Percentiles rank a stretch among this genome's conserved stretches.
Evolutionary conservation across 192 early-diverging fungal species (phyloP).

Genomic region (Jimgerdemannia lactiflua): DNA sequence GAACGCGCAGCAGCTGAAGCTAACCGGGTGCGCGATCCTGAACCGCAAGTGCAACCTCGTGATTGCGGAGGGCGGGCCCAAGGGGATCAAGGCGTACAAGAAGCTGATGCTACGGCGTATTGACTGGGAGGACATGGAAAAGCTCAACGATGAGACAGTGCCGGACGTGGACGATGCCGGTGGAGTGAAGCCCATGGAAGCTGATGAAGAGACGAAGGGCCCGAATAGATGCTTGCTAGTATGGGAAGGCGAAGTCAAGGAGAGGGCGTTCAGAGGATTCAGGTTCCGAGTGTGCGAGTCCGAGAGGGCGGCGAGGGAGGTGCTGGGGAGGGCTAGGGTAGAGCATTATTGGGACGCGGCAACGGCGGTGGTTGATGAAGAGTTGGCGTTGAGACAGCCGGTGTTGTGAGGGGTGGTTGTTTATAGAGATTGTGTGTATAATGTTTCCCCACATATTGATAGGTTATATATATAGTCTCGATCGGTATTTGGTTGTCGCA

Average conservation of each 20-base stretch:
- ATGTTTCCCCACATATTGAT: too few relatives aligned
- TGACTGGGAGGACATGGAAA: constrained; percentile 76
- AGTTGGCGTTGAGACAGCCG: constrained; percentile 35
- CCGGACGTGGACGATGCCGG: constrained; percentile 39
- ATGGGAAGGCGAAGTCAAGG: constrained; percentile 90
- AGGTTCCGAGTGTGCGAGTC: constrained; percentile 65
- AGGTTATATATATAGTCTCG: too few relatives aligned
- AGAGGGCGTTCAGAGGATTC: constrained; percentile 79
- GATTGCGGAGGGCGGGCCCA: constrained; percentile 91
- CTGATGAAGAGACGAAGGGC: constrained; percentile 35
- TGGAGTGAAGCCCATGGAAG: constrained; percentile 26
- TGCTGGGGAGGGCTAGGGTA: constrained; percentile 64
- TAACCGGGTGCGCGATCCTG: constrained; percentile 81
- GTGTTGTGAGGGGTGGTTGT: constrained; percentile 14
- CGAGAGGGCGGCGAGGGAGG: constrained; percentile 70
- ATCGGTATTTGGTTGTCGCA: too few relatives aligned
- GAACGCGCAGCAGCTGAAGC: constrained; percentile 82
- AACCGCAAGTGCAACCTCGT: constrained; percentile 76
- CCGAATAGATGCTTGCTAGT: constrained; percentile 85
- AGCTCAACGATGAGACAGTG: constrained; percentile 30
- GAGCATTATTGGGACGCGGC: constrained; percentile 92
- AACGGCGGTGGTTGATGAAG: constrained; percentile 40
- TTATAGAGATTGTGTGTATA: too few relatives aligned
- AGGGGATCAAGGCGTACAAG: constrained; percentile 89
- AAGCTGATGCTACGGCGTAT: constrained; percentile 95